Evolutionary conservation across 768 basidiomycete genomes (phyloP), one percentile per base, ranked within the genome.

Genomic region (Paxillus ammoniavirescens): DNA sequence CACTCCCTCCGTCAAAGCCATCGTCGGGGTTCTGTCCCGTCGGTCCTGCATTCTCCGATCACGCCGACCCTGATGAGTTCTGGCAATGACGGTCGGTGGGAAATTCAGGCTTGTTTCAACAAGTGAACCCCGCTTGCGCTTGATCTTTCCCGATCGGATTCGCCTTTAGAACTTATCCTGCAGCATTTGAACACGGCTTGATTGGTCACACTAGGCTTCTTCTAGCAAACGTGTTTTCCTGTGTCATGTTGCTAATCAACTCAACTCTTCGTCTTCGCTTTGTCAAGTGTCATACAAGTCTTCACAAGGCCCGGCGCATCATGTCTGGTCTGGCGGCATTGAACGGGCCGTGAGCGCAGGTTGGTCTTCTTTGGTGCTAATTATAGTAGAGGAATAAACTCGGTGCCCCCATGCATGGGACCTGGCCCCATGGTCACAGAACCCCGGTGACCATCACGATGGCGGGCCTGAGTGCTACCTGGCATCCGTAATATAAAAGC

Each of bases 401-500:
- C 21, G 21, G 3, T 31, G 31, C 31, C 31, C 37, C 0, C 9
- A 7, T 14, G 37, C 37, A n/a, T n/a, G 15, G 36, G 36, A 8
- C 36, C 7, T 8, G 31, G 37, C n/a, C 15, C 6, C 37, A 38
- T 38, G 37, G 30, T 21, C 18, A 26, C 26, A 26, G 26, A 26
- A 4, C 6, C 26, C 26, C 26, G 6, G 26, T 26, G 3, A 4
- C 26, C 26, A 6, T 26, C 26, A 8, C 4, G 17, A 6, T 26
- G 42, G 42, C 42, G 42, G 18, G 37, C 37, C 42, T 26, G 42
- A 26, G 10, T 8, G 12, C 18, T 5, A 3, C 18, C 21, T 43
- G 23, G 9, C 17, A 8, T 37, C 23, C 36, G 48, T 44, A 41
- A 14, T 52, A 52, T 52, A 45, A 52, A 52, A 46, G 28, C 43